These are phyloP conservation scores for Porodaedalea pini DNA, from an alignment of 1,284 basidiomycete species.

Conservation along the genomic window DNA sequence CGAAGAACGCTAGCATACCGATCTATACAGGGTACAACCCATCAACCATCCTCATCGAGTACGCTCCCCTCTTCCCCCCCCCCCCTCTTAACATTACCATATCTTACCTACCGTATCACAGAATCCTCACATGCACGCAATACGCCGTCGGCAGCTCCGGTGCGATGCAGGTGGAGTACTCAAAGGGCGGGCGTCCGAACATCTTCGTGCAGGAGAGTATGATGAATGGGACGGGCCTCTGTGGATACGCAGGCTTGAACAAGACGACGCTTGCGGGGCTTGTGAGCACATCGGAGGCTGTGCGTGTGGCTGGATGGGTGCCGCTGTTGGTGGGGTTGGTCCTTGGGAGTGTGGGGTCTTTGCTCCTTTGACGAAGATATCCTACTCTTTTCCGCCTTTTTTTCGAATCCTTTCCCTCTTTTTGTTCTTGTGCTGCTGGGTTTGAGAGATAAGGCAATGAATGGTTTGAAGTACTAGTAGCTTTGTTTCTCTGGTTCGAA, in stretches of 20 bases:
- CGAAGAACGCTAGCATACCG: conserved; percentile 50
- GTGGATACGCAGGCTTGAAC: conserved; percentile 1
- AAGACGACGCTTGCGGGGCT: not conserved
- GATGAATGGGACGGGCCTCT: conserved; percentile 12
- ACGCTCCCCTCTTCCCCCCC: conserved; percentile 26
- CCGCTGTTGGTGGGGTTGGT: not conserved
- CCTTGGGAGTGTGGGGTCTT: not conserved
- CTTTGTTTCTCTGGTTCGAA: too few relatives aligned
- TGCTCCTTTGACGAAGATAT: conserved; percentile 1
- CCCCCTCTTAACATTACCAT: not conserved
- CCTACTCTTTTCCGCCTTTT: conserved; percentile 34
- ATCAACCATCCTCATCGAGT: conserved; percentile 53
- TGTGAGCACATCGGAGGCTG: not conserved
- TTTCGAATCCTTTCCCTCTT: too few relatives aligned
- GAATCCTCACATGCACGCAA: conserved; percentile 59
- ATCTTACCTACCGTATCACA: conserved; percentile 26
- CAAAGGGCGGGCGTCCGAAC: conserved; percentile 46
- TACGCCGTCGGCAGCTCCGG: conserved; percentile 63
- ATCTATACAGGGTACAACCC: conserved; percentile 50
- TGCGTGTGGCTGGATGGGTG: not conserved
- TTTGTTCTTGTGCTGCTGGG: too few relatives aligned
- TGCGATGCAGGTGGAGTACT: conserved; percentile 55
- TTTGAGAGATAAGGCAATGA: too few relatives aligned
- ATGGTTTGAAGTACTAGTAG: too few relatives aligned
- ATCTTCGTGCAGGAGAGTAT: conserved; percentile 3